Conservation (phyloP, 2,329 filamentous ascomycete species). For the Elsinoe fawcettii region DNA sequence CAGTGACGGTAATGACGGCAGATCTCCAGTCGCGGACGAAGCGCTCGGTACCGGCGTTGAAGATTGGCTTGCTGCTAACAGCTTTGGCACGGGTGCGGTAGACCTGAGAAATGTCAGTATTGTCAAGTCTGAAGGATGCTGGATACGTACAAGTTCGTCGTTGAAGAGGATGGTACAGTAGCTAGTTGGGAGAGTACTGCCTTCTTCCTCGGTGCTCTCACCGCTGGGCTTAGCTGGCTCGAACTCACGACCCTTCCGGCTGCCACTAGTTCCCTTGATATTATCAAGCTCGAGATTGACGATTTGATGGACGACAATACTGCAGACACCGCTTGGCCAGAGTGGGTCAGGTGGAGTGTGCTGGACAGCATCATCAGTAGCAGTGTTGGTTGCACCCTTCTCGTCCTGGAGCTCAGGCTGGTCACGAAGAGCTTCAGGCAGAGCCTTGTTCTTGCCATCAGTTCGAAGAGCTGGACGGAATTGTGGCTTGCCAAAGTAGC, state of each 20-base stretch:
- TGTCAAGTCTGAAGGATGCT: background rate
- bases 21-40: slow-evolving; percentile 93
- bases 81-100: slow-evolving; percentile 96
- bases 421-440: slow-evolving; percentile 66
- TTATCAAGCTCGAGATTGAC: slow-evolving; percentile 91
- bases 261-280: slow-evolving; percentile 75
- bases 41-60: slow-evolving; percentile 89
- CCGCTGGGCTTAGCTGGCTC: slow-evolving; percentile 80
- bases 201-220: slow-evolving; percentile 77
- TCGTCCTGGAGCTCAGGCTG: slow-evolving; percentile 76
- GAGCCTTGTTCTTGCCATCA: slow-evolving; percentile 71
- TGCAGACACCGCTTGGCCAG: slow-evolving; percentile 86
- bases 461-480: slow-evolving; percentile 78
- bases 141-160: slow-evolving; percentile 59
- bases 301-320: slow-evolving; percentile 84
- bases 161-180: slow-evolving; percentile 92
- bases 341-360: slow-evolving; percentile 92
- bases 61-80: slow-evolving; percentile 88
- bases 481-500: slow-evolving; percentile 85
- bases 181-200: slow-evolving; percentile 71
- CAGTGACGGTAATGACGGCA: slow-evolving; percentile 74
- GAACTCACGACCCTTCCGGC: slow-evolving; percentile 75
- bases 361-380: slow-evolving; percentile 73
- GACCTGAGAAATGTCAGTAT: slow-evolving; percentile 37
- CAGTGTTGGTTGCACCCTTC: slow-evolving; percentile 66